Conservation (phyloP, 2,329 filamentous ascomycete species). For the Fusarium coicis region DNA sequence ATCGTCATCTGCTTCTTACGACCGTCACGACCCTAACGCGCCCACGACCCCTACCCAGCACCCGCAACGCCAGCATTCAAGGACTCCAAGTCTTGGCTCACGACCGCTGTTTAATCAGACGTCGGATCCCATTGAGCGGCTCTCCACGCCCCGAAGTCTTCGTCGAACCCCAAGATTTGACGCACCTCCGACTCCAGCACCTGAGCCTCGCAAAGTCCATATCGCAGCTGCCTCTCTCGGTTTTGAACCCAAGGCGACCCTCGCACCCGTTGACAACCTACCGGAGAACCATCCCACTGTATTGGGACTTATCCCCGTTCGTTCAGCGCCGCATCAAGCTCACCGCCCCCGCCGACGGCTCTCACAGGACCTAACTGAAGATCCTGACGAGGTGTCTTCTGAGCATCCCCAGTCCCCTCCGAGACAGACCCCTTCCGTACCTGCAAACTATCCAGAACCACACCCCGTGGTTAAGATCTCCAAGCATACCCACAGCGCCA, state of each 20-base stretch:
- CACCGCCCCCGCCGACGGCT: slow-evolving; percentile 49
- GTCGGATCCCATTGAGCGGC: slow-evolving; percentile 54
- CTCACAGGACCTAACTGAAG: slow-evolving; percentile 62
- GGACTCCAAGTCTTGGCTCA: slow-evolving; percentile 21
- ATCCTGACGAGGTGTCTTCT: slow-evolving; percentile 54
- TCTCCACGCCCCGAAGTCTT: slow-evolving; percentile 59
- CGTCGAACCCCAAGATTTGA: slow-evolving; percentile 65
- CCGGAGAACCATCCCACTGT: slow-evolving; percentile 42
- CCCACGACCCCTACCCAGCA: slow-evolving; percentile 56
- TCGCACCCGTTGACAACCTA: slow-evolving; percentile 34
- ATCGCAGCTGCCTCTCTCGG: slow-evolving; percentile 61
- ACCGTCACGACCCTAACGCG: slow-evolving; percentile 67
- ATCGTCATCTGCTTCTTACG: slow-evolving; percentile 56
- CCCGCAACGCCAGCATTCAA: slow-evolving; percentile 58
- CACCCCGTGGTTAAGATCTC: slow-evolving; percentile 74
- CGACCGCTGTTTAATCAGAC: slow-evolving; percentile 42
- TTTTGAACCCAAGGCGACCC: slow-evolving; percentile 55
- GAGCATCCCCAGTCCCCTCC: slow-evolving; percentile 44
- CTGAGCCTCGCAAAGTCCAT: slow-evolving; percentile 56
- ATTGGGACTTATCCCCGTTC: slow-evolving; percentile 49
- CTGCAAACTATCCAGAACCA: slow-evolving; percentile 50
- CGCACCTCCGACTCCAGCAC: slow-evolving; percentile 53
- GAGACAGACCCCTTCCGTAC: slow-evolving; percentile 44
- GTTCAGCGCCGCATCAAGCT: slow-evolving; percentile 52
- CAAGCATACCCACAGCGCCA: slow-evolving; percentile 85